Evolutionary conservation across 148 eudicot genomes (phyloP), one percentile per base, ranked within the genome.

Genomic region (Cornus florida): DNA sequence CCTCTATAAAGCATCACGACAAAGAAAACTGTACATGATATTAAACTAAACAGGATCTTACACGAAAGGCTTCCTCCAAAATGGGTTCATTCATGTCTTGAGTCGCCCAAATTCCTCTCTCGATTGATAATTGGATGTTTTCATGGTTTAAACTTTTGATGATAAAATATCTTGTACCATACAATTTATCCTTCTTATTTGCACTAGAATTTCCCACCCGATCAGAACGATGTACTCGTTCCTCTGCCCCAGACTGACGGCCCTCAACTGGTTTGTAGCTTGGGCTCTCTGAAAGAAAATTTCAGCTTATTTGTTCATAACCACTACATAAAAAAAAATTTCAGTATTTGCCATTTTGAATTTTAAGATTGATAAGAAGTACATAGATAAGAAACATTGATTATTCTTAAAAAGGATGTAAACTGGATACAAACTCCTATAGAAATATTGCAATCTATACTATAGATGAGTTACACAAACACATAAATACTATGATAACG

Each of bases 71-170:
- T 79, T 93, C 97, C 76, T 93, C 93, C 75, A 93, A 81, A 75
- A 91, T 91, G 28, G 90, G 93, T 84, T 93, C 97, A 77, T 93
- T 93, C 91, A 91, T 89, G 75, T 89, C 86, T 89, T 93, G 97
- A 82, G 97, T 93, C 56, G 97, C 97, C 97, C 97, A 93, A 70
- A 91, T 88, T 82, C 93, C 97, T 64, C 83, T 93, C 75, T 90
- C 85, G 76, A 91, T 76, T 75, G 97, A 91, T 74, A 88, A 83
- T 89, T 87, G 89, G 69, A 93, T 85, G 84, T 93, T 93, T 70
- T 91, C 86, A 85, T 93, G 91, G 87, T 84, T 91, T 82, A 93
- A 88, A 88, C 97, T 93, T 86, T 93, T 93, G 84, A 93, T 93
- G 76, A 93, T 81, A 82, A 90, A 93, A 86, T 90, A 93, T 90